Percentiles rank a stretch among this genome's conserved stretches.
Evolutionary conservation across 1,139 yeast species (phyloP).

Genomic region (Yamadazyma blattariae): DNA sequence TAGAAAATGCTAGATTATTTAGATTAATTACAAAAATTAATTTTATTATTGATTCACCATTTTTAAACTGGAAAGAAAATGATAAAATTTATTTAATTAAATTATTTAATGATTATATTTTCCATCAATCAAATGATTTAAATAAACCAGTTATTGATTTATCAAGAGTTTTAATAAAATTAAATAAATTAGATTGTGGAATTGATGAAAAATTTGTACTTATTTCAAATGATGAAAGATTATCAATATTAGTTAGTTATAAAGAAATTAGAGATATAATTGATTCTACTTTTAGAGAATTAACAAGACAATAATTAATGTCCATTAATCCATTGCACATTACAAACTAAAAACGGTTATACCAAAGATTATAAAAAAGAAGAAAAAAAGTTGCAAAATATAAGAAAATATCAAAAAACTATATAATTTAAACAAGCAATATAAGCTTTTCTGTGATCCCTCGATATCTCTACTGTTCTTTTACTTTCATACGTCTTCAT

Average conservation of each 20-base stretch:
- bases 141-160: slow-evolving; percentile 82
- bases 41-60: slow-evolving; percentile 74
- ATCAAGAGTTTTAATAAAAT: slow-evolving; percentile 71
- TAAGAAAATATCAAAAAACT: too few species aligned
- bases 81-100: slow-evolving; percentile 76
- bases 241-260: slow-evolving; percentile 76
- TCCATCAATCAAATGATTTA: slow-evolving; percentile 75
- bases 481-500: too few species aligned
- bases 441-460: too few species aligned
- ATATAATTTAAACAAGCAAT: too few species aligned
- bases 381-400: too few species aligned
- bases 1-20: slow-evolving; percentile 86
- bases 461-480: too few species aligned
- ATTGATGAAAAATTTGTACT: slow-evolving; percentile 77
- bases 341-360: too few species aligned
- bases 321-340: not conserved
- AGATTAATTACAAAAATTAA: slow-evolving; percentile 79
- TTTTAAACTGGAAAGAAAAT: slow-evolving; percentile 66
- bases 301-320: slow-evolving; percentile 24
- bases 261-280: slow-evolving; percentile 74
- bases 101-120: slow-evolving; percentile 79
- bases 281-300: slow-evolving; percentile 66
- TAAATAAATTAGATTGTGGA: slow-evolving; percentile 93
- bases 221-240: slow-evolving; percentile 79
- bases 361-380: too few species aligned